These are phyloP conservation scores for Beauveria brongniartii DNA, from an alignment of 2,329 filamentous ascomycete species.

Conservation along the genomic window DNA sequence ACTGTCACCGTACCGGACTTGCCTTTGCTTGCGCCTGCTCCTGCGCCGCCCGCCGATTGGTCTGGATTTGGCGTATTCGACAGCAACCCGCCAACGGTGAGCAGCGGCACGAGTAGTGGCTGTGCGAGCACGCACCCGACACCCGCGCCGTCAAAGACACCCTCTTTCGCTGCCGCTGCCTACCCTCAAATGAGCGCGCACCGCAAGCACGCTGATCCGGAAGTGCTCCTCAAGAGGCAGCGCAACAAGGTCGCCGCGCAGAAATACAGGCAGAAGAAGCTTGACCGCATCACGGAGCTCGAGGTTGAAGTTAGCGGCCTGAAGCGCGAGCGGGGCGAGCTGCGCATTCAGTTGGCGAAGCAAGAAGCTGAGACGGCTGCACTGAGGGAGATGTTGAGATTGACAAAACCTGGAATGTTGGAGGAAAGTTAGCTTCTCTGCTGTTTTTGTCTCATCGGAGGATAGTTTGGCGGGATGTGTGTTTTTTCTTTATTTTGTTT, in stretches of 20 bases:
- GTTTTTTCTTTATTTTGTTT: neutral
- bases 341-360: slow-evolving; percentile 47
- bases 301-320: slow-evolving; percentile 45
- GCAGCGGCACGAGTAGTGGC: neutral
- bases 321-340: slow-evolving; percentile 46
- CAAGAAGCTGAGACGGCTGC: slow-evolving; percentile 52
- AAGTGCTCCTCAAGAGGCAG: slow-evolving; percentile 39
- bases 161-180: neutral
- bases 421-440: slow-evolving; percentile 2
- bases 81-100: neutral
- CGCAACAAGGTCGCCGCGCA: slow-evolving; percentile 56
- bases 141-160: neutral
- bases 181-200: neutral
- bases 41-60: neutral
- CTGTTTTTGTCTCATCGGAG: neutral
- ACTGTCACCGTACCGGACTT: neutral
- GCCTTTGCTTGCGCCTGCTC: neutral
- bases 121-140: neutral
- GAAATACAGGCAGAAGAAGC: slow-evolving; percentile 54
- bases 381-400: slow-evolving; percentile 31
- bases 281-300: slow-evolving; percentile 50
- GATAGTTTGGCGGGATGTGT: slow-evolving; percentile 4
- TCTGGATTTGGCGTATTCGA: slow-evolving; percentile 8
- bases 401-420: slow-evolving; percentile 4
- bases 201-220: slow-evolving; percentile 8